Evolutionary conservation across 768 basidiomycete species (phyloP).

Genomic region (Hygrophoropsis aurantiaca): DNA sequence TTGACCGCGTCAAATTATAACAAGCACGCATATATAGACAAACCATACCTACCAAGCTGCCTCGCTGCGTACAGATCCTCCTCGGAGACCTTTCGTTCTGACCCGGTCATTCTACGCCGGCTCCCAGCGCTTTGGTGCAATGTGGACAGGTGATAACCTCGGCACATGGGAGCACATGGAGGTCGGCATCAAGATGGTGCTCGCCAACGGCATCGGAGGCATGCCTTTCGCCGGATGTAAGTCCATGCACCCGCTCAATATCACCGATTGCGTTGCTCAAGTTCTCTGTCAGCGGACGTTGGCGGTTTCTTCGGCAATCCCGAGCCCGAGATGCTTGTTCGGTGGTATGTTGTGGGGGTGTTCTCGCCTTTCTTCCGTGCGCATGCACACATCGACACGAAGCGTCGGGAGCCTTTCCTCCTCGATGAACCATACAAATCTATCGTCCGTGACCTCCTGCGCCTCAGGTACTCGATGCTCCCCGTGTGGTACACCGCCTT

Average conservation of each 20-base stretch:
- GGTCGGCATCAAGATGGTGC: conserved; percentile 90
- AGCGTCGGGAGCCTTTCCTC: conserved; percentile 94
- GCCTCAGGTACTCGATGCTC: conserved; percentile 81
- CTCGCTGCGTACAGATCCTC: conserved; percentile 66
- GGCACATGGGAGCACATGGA: conserved; percentile 98
- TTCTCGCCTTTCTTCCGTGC: conserved; percentile 99
- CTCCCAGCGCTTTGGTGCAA: conserved; percentile 92
- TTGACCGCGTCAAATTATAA: no score
- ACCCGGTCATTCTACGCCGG: conserved; percentile 95
- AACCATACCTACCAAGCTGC: conserved; percentile 84
- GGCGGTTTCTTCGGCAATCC: conserved; percentile 99
- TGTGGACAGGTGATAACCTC: conserved; percentile 99
- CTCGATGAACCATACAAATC: conserved; percentile 87
- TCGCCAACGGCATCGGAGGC: conserved; percentile 85
- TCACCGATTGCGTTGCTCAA: not conserved
- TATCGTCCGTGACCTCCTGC: conserved; percentile 75
- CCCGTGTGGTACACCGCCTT: conserved; percentile 99
- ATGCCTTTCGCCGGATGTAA: conserved; percentile 90
- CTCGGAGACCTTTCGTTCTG: conserved; percentile 90
- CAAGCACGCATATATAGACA: conserved; percentile 47
- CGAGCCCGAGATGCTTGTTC: conserved; percentile 87
- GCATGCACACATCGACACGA: conserved; percentile 97
- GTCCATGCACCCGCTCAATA: conserved; percentile 26
- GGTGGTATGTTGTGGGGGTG: conserved; percentile 96
- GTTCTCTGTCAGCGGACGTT: conserved; percentile 75